phyloP scores from a whole-genome alignment of 768 basidiomycete species.

The Tylopilus rubrobrunneus region DNA sequence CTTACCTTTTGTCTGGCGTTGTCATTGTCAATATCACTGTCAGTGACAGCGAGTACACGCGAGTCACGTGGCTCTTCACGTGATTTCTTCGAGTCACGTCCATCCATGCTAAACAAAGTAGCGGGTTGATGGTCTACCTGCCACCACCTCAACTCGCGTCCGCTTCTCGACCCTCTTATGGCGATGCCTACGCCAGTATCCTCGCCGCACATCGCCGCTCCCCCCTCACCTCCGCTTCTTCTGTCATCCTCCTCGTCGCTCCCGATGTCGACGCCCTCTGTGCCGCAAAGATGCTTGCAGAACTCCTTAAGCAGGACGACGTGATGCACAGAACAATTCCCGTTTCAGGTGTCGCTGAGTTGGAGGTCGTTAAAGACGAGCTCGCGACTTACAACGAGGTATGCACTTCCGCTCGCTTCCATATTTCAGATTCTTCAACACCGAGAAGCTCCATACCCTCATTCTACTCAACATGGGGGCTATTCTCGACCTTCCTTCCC shows the following conservation, averaged over 20 bases:
- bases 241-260: conserved; percentile 80
- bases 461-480: conserved; percentile 92
- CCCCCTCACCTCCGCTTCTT: conserved; percentile 74
- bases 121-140: conserved; percentile 51
- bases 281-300: conserved; percentile 85
- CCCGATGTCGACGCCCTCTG: conserved; percentile 92
- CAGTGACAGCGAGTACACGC: too few relatives aligned
- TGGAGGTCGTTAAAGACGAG: conserved; percentile 63
- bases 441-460: conserved; percentile 73
- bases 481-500: conserved; percentile 74
- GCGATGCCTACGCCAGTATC: conserved; percentile 68
- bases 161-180: conserved; percentile 59
- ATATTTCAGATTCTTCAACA: neutral
- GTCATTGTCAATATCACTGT: too few relatives aligned
- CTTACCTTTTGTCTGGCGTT: too few relatives aligned
- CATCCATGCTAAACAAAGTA: neutral
- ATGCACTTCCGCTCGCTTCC: conserved; percentile 10
- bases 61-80: too few relatives aligned
- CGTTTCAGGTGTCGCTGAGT: conserved; percentile 77
- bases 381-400: conserved; percentile 69
- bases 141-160: conserved; percentile 68
- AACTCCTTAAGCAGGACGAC: conserved; percentile 90
- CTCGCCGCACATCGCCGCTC: conserved; percentile 69
- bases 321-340: conserved; percentile 88
- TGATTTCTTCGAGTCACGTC: neutral